Evolutionary conservation across 2,329 filamentous ascomycete species (phyloP).

Genomic region (Stemphylium beticola): DNA sequence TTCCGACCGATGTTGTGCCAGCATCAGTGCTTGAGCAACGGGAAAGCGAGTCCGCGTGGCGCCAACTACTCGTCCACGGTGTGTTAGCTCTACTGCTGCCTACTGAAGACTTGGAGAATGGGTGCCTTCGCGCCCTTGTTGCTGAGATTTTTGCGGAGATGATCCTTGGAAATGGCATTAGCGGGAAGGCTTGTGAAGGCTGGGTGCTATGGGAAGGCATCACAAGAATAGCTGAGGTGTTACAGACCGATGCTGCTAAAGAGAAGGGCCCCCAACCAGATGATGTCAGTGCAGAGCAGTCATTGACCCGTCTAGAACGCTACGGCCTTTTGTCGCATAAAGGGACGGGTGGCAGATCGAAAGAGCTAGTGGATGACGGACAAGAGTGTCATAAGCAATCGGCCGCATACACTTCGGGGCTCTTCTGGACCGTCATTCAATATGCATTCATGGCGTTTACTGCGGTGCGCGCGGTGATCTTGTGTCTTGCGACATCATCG

Average conservation of each 20-base stretch:
- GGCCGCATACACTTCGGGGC: constrained; percentile 29
- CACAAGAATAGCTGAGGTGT: constrained; percentile 68
- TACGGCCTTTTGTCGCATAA: constrained; percentile 59
- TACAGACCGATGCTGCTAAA: constrained; percentile 46
- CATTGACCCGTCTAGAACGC: constrained; percentile 58
- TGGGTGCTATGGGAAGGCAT: constrained; percentile 89
- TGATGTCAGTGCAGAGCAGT: constrained; percentile 32
- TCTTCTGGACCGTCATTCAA: constrained; percentile 66
- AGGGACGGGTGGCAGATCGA: constrained; percentile 31
- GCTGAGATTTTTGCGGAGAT: constrained; percentile 89
- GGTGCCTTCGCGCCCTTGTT: constrained; percentile 81
- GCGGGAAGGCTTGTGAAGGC: constrained; percentile 80
- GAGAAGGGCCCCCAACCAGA: constrained; percentile 38
- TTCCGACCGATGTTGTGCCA: constrained; percentile 65
- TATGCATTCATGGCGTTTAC: constrained; percentile 59
- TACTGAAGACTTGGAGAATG: constrained; percentile 89
- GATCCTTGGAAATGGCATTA: constrained; percentile 81
- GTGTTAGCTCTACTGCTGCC: constrained; percentile 84
- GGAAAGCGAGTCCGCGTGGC: constrained; percentile 81
- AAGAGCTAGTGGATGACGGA: constrained; percentile 23
- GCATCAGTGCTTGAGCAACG: constrained; percentile 65
- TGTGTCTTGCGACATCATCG: constrained; percentile 70
- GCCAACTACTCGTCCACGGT: constrained; percentile 84
- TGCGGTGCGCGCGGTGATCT: constrained; percentile 69
- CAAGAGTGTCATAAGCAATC: constrained; percentile 21